Conservation (phyloP, 2,329 filamentous ascomycete genomes). For the Alternaria panax region DNA sequence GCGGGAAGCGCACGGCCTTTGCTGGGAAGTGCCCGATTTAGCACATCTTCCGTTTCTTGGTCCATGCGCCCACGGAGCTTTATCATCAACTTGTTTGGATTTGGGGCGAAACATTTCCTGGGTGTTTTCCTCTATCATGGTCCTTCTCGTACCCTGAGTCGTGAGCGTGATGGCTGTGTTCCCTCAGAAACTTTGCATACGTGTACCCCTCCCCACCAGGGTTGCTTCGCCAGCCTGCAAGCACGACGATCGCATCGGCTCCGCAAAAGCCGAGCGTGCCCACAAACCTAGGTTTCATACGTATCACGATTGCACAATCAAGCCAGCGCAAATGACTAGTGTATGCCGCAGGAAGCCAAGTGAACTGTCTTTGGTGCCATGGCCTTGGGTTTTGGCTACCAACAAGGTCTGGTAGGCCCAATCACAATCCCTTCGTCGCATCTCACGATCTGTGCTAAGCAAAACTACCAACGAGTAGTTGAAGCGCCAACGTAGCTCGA, state of each 20-base stretch:
- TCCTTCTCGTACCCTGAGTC: neutral
- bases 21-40: neutral
- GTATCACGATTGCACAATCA: constrained; percentile 7
- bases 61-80: neutral
- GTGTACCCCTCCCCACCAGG: neutral
- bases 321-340: neutral
- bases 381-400: constrained; percentile 2
- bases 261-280: constrained; percentile 14
- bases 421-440: neutral
- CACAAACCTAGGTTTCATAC: neutral
- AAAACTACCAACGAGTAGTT: neutral
- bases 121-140: neutral
- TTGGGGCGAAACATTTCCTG: neutral
- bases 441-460: neutral
- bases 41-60: constrained; percentile 2
- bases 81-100: neutral
- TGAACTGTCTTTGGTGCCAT: constrained; percentile 1
- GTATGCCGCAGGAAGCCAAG: neutral
- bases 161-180: neutral
- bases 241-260: constrained; percentile 13
- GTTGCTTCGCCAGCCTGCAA: neutral
- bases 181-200: neutral
- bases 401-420: constrained; percentile 1
- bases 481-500: constrained; percentile 2
- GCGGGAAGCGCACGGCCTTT: constrained; percentile 10